These are phyloP conservation scores for Pyrus betulifolia DNA, from an alignment of 306 rosid genomes.

Conservation along the genomic window DNA sequence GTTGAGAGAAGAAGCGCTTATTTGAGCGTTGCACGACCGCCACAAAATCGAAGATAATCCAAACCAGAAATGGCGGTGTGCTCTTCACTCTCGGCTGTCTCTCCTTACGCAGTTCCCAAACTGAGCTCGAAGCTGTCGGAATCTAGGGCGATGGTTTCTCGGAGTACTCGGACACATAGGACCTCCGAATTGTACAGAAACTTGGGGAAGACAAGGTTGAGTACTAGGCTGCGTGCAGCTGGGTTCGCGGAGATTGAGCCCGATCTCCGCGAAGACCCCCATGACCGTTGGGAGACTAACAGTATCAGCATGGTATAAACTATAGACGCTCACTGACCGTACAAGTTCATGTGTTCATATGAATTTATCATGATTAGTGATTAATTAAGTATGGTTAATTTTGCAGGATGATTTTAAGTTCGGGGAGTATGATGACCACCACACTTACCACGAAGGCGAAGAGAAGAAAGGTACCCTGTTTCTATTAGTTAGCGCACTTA, in stretches of 20 bases:
- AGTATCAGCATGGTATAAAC: constrained; percentile 44
- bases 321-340: not conserved
- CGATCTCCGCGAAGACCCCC: constrained; percentile 76
- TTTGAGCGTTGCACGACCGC: constrained; percentile 16
- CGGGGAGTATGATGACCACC: constrained; percentile 76
- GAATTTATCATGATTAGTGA: not conserved
- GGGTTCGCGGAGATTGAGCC: constrained; percentile 72
- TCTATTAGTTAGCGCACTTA: not conserved
- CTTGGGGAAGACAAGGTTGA: constrained; percentile 16
- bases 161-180: not conserved
- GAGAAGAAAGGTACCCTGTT: constrained; percentile 40
- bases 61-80: constrained; percentile 43
- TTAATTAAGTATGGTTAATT: constrained; percentile 2
- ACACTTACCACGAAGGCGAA: constrained; percentile 69
- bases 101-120: constrained; percentile 30
- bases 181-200: constrained; percentile 20
- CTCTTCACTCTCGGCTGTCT: constrained; percentile 39
- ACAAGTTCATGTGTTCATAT: not conserved
- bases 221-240: constrained; percentile 39
- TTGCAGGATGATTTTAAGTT: constrained; percentile 76
- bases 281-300: constrained; percentile 52
- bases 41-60: constrained; percentile 12
- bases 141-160: not conserved
- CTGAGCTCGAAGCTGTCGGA: constrained; percentile 14
- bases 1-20: not conserved